Percentiles rank a stretch among this genome's conserved stretches.
Conservation (phyloP, 78 protist species). For the Dictyostelium purpureum region DNA sequence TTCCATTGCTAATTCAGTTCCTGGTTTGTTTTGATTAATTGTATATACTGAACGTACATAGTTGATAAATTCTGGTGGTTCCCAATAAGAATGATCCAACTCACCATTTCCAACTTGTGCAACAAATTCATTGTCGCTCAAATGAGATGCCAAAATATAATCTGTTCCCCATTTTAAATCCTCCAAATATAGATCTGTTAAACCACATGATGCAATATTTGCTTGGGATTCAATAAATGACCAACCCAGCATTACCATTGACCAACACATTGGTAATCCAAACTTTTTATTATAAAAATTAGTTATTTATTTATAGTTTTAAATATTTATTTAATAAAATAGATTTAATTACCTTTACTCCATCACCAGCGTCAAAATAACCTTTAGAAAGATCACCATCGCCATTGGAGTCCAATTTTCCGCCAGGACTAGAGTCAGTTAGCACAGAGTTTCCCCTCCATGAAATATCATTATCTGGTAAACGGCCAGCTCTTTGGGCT, state of each 20-base stretch:
- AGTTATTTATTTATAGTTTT: neutral
- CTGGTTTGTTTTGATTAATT: constrained; percentile 10
- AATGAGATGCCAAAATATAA: constrained; percentile 48
- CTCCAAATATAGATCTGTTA: neutral
- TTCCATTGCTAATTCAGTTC: constrained; percentile 72
- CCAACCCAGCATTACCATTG: constrained; percentile 69
- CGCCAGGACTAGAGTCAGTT: constrained; percentile 23
- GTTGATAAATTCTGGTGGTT: constrained; percentile 52
- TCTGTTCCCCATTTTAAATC: constrained; percentile 59
- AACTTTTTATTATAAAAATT: too few species aligned
- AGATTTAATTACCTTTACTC: too few species aligned
- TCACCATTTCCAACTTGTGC: constrained; percentile 72
- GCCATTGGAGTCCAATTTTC: constrained; percentile 28
- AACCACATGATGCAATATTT: neutral
- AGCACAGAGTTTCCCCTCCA: constrained; percentile 48
- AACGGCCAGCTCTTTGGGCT: constrained; percentile 56
- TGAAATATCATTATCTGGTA: constrained; percentile 44
- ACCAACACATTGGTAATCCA: constrained; percentile 27
- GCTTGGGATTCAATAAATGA: constrained; percentile 3
- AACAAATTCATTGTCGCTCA: constrained; percentile 10
- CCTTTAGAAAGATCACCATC: constrained; percentile 73
- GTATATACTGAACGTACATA: constrained; percentile 22
- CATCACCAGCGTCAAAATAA: constrained; percentile 31
- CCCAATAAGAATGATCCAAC: constrained; percentile 62
- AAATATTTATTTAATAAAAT: too few species aligned